These are phyloP conservation scores for Daldinia grandis DNA, from an alignment of 495 filamentous ascomycete species.

Conservation along the genomic window DNA sequence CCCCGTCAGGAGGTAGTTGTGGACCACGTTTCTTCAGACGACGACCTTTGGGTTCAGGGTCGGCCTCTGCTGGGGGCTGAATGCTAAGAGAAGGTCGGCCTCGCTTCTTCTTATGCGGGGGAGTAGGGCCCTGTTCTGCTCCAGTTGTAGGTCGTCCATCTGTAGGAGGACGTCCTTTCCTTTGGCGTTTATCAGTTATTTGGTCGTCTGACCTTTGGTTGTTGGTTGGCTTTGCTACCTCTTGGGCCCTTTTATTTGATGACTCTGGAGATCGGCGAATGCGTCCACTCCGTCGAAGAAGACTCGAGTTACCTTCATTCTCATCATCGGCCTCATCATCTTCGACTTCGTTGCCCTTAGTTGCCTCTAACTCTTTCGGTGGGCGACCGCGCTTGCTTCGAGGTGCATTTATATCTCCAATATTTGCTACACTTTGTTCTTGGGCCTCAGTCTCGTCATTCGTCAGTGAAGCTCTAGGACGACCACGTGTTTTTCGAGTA, in stretches of 20 bases:
- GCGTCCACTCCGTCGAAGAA: conserved; percentile 40
- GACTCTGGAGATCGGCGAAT: conserved; percentile 21
- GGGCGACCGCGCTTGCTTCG: conserved; percentile 37
- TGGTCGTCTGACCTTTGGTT: conserved; percentile 10
- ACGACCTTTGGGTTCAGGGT: conserved; percentile 10
- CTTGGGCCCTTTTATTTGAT: conserved; percentile 1
- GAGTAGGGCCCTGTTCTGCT: conserved; percentile 13
- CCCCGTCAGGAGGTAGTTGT: conserved; percentile 18
- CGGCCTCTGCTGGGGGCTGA: conserved; percentile 20
- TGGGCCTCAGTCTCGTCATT: conserved; percentile 31
- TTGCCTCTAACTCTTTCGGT: conserved; percentile 17
- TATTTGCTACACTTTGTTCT: conserved; percentile 7
- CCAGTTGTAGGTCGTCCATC: conserved; percentile 9
- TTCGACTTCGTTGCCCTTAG: conserved; percentile 19
- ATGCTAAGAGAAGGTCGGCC: conserved; percentile 36
- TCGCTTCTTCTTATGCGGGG: conserved; percentile 31
- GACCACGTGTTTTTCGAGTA: conserved; percentile 20
- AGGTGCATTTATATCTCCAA: conserved; percentile 2
- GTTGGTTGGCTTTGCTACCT: not conserved
- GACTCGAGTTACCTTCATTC: conserved; percentile 42
- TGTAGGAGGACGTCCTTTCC: conserved; percentile 16
- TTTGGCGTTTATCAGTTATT: conserved; percentile 14
- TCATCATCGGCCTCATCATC: conserved; percentile 40
- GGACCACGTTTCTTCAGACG: conserved; percentile 34
- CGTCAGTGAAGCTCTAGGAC: conserved; percentile 11